phyloP scores from a whole-genome alignment of 495 filamentous ascomycete species.

The Hypoxylon lienhwacheense region DNA sequence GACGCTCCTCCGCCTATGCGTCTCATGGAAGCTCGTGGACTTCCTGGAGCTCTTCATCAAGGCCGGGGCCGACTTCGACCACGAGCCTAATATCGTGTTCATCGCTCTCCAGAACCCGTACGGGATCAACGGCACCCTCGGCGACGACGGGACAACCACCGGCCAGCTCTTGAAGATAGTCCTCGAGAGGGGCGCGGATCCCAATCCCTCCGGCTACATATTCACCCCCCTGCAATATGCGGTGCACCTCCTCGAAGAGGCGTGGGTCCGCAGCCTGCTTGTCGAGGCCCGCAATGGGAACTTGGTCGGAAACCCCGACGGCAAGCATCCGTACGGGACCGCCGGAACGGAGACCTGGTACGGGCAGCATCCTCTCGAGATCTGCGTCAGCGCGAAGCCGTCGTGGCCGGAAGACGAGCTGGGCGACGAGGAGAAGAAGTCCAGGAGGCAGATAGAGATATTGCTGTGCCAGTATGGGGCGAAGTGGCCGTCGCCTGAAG shows the following conservation, averaged over 20 bases:
- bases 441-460: conserved; percentile 13
- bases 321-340: conserved; percentile 1
- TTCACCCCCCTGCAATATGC: conserved; percentile 25
- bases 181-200: conserved; percentile 29
- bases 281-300: conserved; percentile 21
- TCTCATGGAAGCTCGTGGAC: conserved; percentile 17
- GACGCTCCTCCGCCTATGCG: conserved; percentile 22
- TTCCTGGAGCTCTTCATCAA: conserved; percentile 24
- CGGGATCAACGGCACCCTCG: neutral
- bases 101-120: conserved; percentile 14
- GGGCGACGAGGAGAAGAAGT: conserved; percentile 3
- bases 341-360: conserved; percentile 1
- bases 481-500: neutral
- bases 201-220: conserved; percentile 3
- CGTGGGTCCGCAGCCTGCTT: conserved; percentile 21
- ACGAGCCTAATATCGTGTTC: conserved; percentile 21
- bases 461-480: conserved; percentile 24
- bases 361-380: conserved; percentile 14
- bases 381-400: conserved; percentile 7
- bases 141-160: conserved; percentile 9
- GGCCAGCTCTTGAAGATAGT: conserved; percentile 20
- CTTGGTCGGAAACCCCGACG: conserved; percentile 7
- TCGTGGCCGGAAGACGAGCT: neutral
- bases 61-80: conserved; percentile 10
- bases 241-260: conserved; percentile 14